Percentiles rank a stretch among this genome's conserved stretches.
These are phyloP conservation scores for Daldinia decipiens DNA, from an alignment of 495 filamentous ascomycete genomes.

Conservation along the genomic window DNA sequence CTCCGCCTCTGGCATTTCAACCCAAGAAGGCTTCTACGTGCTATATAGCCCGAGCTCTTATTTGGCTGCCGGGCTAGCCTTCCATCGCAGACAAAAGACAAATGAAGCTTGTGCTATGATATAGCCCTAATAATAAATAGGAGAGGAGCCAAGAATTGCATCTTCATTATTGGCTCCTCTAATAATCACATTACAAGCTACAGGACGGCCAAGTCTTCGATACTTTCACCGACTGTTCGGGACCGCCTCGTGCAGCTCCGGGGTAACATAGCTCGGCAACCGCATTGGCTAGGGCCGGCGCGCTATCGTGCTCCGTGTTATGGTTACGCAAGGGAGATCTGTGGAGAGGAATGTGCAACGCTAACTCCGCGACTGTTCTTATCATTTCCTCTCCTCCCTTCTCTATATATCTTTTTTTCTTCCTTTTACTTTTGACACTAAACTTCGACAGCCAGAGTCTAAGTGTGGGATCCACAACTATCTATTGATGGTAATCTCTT, in stretches of 20 bases:
- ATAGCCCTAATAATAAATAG: constrained; percentile 11
- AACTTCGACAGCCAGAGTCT: not conserved
- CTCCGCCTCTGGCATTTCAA: constrained; percentile 1
- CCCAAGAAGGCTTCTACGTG: too few species aligned
- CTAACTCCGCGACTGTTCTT: constrained; percentile 10
- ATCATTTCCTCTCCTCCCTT: not conserved
- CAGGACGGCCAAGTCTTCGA: constrained; percentile 15
- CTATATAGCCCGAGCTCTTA: not conserved
- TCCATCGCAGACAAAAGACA: constrained; percentile 4
- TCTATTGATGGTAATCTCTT: not conserved
- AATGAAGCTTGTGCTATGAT: not conserved
- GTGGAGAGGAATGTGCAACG: constrained; percentile 11
- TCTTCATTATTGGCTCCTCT: constrained; percentile 6
- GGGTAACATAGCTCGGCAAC: constrained; percentile 28
- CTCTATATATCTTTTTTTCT: not conserved
- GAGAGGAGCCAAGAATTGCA: constrained; percentile 13
- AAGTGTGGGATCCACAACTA: not conserved
- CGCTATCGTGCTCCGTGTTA: constrained; percentile 7
- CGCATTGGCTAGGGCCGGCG: constrained; percentile 14
- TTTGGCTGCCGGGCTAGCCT: constrained; percentile 15
- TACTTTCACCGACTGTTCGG: constrained; percentile 40
- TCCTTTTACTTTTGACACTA: not conserved
- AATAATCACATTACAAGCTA: constrained; percentile 2
- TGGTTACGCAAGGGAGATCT: constrained; percentile 26
- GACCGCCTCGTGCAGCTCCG: constrained; percentile 37